phyloP scores from a whole-genome alignment of 257 asterid species.

The Osmanthus fragrans region DNA sequence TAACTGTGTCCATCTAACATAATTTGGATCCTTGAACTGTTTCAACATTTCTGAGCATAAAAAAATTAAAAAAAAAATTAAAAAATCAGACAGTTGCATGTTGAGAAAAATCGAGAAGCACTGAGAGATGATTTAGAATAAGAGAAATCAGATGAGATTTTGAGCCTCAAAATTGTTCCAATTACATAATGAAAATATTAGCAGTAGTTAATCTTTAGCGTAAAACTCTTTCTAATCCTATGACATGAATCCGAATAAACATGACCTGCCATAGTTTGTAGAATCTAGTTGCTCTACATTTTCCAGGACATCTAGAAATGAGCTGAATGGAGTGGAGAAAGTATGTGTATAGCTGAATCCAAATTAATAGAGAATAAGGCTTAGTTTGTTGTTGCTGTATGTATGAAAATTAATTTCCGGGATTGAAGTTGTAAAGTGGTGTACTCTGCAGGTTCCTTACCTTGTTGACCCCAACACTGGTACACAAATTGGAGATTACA shows the following conservation, averaged over 20 bases:
- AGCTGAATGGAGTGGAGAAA: not conserved
- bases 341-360: not conserved
- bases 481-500: slow-evolving; percentile 49
- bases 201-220: not conserved
- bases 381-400: not conserved
- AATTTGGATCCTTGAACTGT: too few relatives aligned
- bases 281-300: not conserved
- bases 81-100: not conserved
- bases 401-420: not conserved
- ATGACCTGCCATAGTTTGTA: too few relatives aligned
- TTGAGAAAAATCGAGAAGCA: too few relatives aligned
- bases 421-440: not conserved
- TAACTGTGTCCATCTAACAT: too few relatives aligned
- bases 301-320: not conserved
- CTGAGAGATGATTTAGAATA: too few relatives aligned
- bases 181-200: too few relatives aligned
- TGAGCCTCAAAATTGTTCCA: not conserved
- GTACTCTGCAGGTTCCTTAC: slow-evolving; percentile 65
- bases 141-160: too few relatives aligned
- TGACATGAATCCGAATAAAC: not conserved
- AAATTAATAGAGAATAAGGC: not conserved
- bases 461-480: slow-evolving; percentile 72
- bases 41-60: not conserved
- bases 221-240: not conserved
- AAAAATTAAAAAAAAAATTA: too few relatives aligned